These are phyloP conservation scores for Gracilariopsis chorda DNA, from an alignment of 23 red algal genomes.

Conservation along the genomic window DNA sequence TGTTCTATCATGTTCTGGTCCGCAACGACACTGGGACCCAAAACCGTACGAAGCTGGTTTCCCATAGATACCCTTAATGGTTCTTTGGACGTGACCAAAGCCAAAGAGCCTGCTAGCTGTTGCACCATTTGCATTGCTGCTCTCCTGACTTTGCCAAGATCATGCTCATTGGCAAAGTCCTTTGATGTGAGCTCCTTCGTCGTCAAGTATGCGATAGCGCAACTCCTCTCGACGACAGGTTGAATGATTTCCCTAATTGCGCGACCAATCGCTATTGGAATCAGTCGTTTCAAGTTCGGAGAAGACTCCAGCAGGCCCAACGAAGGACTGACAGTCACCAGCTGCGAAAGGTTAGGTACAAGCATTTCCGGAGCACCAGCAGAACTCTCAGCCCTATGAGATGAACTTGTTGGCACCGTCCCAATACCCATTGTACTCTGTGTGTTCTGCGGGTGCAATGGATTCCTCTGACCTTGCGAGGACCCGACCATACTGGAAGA, in stretches of 20 bases:
- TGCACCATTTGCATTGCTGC: slow-evolving; percentile 92
- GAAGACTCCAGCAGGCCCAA: slow-evolving; percentile 71
- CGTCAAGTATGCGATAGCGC: slow-evolving; percentile 83
- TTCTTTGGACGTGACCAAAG: slow-evolving; percentile 96
- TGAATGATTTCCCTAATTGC: slow-evolving; percentile 97
- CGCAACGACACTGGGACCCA: slow-evolving; percentile 47
- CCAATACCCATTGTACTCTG: neutral
- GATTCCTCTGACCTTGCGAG: slow-evolving; percentile 13
- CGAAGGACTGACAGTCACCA: slow-evolving; percentile 75
- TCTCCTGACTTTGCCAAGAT: slow-evolving; percentile 35
- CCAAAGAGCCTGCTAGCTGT: slow-evolving; percentile 85
- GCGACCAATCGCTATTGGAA: slow-evolving; percentile 86
- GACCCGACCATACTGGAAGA: neutral
- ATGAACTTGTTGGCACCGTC: neutral
- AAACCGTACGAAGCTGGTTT: slow-evolving; percentile 69
- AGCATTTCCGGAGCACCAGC: slow-evolving; percentile 72
- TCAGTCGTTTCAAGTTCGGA: slow-evolving; percentile 77
- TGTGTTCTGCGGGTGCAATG: slow-evolving; percentile 11
- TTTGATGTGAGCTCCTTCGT: slow-evolving; percentile 92
- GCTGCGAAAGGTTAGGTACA: slow-evolving; percentile 72
- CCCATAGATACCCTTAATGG: slow-evolving; percentile 86
- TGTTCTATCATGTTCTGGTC: slow-evolving; percentile 85
- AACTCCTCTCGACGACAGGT: slow-evolving; percentile 91
- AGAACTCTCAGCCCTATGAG: slow-evolving; percentile 18
- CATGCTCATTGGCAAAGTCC: slow-evolving; percentile 78